These are phyloP conservation scores for Heritiera fomes DNA, from an alignment of 345 rosid genomes.

Conservation along the genomic window DNA sequence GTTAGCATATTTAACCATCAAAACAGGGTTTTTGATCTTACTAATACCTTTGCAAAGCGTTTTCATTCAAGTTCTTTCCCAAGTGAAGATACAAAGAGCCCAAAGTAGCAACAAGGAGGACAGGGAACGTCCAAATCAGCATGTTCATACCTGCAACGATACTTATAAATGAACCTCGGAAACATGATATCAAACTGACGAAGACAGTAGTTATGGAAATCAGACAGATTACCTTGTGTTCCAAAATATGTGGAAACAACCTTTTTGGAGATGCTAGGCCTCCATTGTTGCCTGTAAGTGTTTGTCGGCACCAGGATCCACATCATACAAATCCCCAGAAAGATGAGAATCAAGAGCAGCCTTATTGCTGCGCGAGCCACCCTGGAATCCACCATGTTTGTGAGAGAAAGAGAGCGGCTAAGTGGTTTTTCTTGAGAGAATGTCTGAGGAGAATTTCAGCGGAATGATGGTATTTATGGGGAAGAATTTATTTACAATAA, in stretches of 20 bases:
- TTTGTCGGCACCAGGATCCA: slow-evolving; percentile 73
- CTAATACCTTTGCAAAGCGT: slow-evolving; percentile 28
- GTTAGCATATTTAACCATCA: background rate
- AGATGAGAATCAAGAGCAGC: slow-evolving; percentile 36
- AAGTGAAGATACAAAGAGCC: slow-evolving; percentile 63
- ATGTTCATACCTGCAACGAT: slow-evolving; percentile 46
- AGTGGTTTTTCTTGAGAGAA: background rate
- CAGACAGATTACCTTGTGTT: slow-evolving; percentile 43
- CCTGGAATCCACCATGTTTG: slow-evolving; percentile 3
- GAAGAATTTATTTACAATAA: background rate
- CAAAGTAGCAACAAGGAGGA: slow-evolving; percentile 56
- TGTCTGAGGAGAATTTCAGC: slow-evolving; percentile 13
- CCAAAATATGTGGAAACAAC: slow-evolving; percentile 55
- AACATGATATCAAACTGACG: background rate
- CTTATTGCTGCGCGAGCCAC: slow-evolving; percentile 36
- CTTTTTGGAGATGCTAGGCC: slow-evolving; percentile 37
- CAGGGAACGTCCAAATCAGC: slow-evolving; percentile 57
- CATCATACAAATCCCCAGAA: slow-evolving; percentile 54
- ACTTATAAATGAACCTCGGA: background rate
- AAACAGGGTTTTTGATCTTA: slow-evolving; percentile 7
- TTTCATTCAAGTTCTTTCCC: slow-evolving; percentile 31
- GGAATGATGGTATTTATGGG: slow-evolving; percentile 10
- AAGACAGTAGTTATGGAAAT: background rate
- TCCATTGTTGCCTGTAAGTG: slow-evolving; percentile 47
- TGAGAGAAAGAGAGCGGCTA: background rate